Evolutionary conservation across 108 stramenopile species (phyloP).

Genomic region (Cyclostephanos tholiformis): DNA sequence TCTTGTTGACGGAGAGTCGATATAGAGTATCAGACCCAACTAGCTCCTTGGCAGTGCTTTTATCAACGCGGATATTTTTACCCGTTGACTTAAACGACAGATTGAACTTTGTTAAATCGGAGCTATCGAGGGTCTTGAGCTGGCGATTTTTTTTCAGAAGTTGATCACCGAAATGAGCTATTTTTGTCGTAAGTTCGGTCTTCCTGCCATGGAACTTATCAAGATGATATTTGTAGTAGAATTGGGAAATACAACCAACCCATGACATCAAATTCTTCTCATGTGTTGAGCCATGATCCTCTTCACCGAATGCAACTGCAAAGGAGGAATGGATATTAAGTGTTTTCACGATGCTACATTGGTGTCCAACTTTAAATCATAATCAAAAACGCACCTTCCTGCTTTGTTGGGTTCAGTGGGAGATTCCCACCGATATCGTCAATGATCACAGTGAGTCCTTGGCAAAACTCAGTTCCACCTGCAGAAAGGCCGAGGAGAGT

Average conservation of each 20-base stretch:
- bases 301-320: slow-evolving; percentile 42
- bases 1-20: neutral
- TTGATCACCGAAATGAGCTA: slow-evolving; percentile 4
- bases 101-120: neutral
- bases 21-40: slow-evolving; percentile 1
- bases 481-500: slow-evolving; percentile 22
- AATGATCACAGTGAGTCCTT: slow-evolving; percentile 64
- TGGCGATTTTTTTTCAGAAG: neutral
- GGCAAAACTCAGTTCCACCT: slow-evolving; percentile 56
- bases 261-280: slow-evolving; percentile 47
- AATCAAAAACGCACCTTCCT: slow-evolving; percentile 21
- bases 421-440: slow-evolving; percentile 58
- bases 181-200: slow-evolving; percentile 6
- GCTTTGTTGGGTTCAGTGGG: slow-evolving; percentile 70
- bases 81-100: neutral
- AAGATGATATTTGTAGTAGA: slow-evolving; percentile 44
- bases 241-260: slow-evolving; percentile 41
- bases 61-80: slow-evolving; percentile 5
- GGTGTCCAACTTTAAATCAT: too few relatives aligned
- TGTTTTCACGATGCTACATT: slow-evolving; percentile 10
- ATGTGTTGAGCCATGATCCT: slow-evolving; percentile 28
- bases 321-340: neutral
- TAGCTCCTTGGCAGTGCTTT: neutral
- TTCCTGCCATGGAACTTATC: slow-evolving; percentile 25
- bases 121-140: slow-evolving; percentile 5